A percentile compares a stretch with the other conserved stretches of the same genome.
phyloP scores from a whole-genome alignment of 768 basidiomycete genomes.

The Naganishia vaughanmartiniae region DNA sequence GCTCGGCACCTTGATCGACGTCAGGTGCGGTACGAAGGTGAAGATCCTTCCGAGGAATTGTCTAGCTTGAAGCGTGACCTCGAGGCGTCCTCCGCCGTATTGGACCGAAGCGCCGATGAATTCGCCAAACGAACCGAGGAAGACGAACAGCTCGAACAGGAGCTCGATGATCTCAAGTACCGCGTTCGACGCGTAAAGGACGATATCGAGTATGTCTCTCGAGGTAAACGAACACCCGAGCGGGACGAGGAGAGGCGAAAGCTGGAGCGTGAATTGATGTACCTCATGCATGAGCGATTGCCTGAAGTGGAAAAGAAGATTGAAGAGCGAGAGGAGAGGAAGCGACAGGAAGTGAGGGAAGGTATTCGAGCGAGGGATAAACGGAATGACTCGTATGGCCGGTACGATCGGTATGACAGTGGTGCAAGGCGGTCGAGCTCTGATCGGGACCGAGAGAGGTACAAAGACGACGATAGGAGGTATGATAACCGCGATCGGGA shows the following conservation, averaged over 20 bases:
- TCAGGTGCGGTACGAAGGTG: constrained; percentile 67
- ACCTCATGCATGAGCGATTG: constrained; percentile 81
- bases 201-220: constrained; percentile 80
- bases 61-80: constrained; percentile 82
- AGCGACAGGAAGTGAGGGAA: constrained; percentile 72
- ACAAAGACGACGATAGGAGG: constrained; percentile 57
- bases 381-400: constrained; percentile 64
- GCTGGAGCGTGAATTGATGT: constrained; percentile 80
- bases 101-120: constrained; percentile 70
- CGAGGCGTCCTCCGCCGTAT: constrained; percentile 70
- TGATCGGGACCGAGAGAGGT: constrained; percentile 44
- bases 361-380: constrained; percentile 75
- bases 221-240: constrained; percentile 66
- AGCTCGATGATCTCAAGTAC: constrained; percentile 80
- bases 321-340: constrained; percentile 71
- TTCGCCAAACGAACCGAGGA: constrained; percentile 66
- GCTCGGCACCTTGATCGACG: constrained; percentile 81
- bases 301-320: constrained; percentile 86
- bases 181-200: constrained; percentile 82
- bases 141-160: constrained; percentile 85
- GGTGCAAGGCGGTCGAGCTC: constrained; percentile 31
- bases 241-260: constrained; percentile 83
- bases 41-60: constrained; percentile 66
- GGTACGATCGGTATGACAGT: constrained; percentile 56
- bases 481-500: constrained; percentile 55